phyloP scores from a whole-genome alignment of 2,329 filamentous ascomycete species.

The Fusarium liriodendri region DNA sequence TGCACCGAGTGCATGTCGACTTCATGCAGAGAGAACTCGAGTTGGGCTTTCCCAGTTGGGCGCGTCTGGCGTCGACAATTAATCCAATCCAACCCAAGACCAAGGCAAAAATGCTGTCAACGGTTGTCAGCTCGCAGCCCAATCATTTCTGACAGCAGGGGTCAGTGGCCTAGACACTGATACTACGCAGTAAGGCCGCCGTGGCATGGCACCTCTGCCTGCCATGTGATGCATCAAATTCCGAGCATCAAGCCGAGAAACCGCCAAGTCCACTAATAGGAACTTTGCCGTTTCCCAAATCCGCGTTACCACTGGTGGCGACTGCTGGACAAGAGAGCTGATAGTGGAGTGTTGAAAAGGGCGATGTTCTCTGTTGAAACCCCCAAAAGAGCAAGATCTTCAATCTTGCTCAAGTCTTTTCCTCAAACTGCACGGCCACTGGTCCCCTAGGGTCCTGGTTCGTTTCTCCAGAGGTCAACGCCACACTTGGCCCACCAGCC shows the following conservation, averaged over 20 bases:
- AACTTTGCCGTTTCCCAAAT: slow-evolving; percentile 1
- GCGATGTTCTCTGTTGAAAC: slow-evolving; percentile 1
- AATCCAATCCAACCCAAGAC: neutral
- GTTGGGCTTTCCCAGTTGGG: neutral
- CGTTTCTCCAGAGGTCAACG: neutral
- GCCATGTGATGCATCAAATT: slow-evolving; percentile 19
- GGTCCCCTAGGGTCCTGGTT: neutral
- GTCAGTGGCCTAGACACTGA: neutral
- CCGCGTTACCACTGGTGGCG: slow-evolving; percentile 11
- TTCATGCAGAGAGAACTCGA: slow-evolving; percentile 1
- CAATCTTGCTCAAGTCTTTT: neutral
- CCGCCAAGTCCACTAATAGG: slow-evolving; percentile 10
- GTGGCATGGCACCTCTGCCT: neutral
- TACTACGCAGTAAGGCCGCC: neutral
- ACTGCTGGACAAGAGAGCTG: neutral
- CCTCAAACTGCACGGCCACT: neutral
- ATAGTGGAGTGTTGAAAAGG: neutral
- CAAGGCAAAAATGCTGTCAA: neutral
- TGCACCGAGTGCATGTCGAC: neutral
- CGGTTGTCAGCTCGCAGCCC: slow-evolving; percentile 6
- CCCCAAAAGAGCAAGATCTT: slow-evolving; percentile 25
- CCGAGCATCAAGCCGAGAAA: slow-evolving; percentile 7
- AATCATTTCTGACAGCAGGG: neutral
- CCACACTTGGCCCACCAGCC: slow-evolving; percentile 25
- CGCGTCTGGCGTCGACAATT: neutral